Percentiles rank a stretch among this genome's conserved stretches.
phyloP scores from a whole-genome alignment of 768 basidiomycete species.

The Clitopilus passeckerianus region DNA sequence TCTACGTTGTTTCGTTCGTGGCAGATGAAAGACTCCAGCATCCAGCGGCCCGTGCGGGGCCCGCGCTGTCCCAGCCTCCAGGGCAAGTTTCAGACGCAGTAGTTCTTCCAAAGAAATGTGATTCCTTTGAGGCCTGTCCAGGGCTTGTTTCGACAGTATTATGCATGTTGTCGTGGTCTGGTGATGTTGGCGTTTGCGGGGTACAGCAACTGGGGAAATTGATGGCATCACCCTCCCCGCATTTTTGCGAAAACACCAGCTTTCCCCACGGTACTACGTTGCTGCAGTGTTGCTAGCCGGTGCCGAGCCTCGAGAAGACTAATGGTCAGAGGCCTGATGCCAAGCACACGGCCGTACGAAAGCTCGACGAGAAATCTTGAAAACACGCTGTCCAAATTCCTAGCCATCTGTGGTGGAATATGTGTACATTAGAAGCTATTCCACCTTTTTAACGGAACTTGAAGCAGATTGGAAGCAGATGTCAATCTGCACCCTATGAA shows the following conservation, averaged over 20 bases:
- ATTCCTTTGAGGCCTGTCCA: too few relatives aligned
- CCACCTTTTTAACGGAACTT: neutral
- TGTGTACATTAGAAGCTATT: too few relatives aligned
- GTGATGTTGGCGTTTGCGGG: neutral
- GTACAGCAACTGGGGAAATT: neutral
- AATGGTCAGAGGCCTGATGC: neutral
- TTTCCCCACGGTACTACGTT: neutral
- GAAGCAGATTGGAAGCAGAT: too few relatives aligned
- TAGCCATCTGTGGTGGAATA: neutral
- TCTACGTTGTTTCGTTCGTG: neutral
- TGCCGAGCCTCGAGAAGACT: neutral
- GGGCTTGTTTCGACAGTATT: too few relatives aligned
- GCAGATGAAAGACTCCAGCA: neutral
- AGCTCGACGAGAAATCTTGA: neutral
- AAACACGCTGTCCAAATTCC: too few relatives aligned
- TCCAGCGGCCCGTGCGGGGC: neutral
- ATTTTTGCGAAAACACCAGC: neutral
- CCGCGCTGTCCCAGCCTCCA: too few relatives aligned
- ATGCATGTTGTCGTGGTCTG: neutral
- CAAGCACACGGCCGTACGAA: neutral
- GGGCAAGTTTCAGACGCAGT: too few relatives aligned
- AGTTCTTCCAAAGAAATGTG: too few relatives aligned
- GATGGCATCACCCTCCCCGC: neutral
- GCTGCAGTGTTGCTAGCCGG: neutral
- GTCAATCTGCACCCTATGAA: too few relatives aligned